Base-by-base conservation (phyloP, 139 green algal species). In the Ulvella scutata region DNA sequence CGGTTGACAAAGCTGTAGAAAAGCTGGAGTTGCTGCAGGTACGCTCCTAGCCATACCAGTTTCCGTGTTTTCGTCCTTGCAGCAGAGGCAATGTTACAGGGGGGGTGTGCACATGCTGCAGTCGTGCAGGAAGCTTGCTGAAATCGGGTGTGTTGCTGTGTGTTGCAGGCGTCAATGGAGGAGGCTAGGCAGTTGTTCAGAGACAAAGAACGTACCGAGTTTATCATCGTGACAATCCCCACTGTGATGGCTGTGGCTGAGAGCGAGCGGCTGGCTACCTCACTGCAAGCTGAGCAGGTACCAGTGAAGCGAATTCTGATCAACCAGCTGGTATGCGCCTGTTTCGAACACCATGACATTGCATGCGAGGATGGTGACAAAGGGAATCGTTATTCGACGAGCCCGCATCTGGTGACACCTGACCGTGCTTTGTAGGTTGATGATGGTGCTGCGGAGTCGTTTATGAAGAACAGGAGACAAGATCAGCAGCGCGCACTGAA, bases 201-300 rank as follows among this genome's bases (percentile, higher is more conserved):
- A 26, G 89, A 98, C 76, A 31, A 77, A 28, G 44, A 85, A 17
- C 85, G 83, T 13, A 98, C 90, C 7, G 87, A 97, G 78, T 99
- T 99, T 78, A 82, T 98, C 2, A 93, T 98, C 33, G 95, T 98
- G 3, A 97, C 91, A 72, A 99, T 99, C 60, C 95, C 95, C 31
- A 99, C 95, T 9, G 82, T 93, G 51, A 98, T 99, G 93, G 94
- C 94, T 3, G 86, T 90, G 0, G 86, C 84, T 21, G 94, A 99
- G 84, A 94, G 84, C 76, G 82, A 79, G 6, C 84, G 94, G 2
- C 86, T 99, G 40, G 86, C 90, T 0, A 44, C 43, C 2, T 84
- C 81, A n/a, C 85, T 94, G 43, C 75, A 86, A 44, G 77, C 86
- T 33, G 87, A 96, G 79, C 72, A 77, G 38, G 91, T 99, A 21